Evolutionary conservation across 163 green algal genomes (phyloP).

Genomic region (Botryococcus braunii): DNA sequence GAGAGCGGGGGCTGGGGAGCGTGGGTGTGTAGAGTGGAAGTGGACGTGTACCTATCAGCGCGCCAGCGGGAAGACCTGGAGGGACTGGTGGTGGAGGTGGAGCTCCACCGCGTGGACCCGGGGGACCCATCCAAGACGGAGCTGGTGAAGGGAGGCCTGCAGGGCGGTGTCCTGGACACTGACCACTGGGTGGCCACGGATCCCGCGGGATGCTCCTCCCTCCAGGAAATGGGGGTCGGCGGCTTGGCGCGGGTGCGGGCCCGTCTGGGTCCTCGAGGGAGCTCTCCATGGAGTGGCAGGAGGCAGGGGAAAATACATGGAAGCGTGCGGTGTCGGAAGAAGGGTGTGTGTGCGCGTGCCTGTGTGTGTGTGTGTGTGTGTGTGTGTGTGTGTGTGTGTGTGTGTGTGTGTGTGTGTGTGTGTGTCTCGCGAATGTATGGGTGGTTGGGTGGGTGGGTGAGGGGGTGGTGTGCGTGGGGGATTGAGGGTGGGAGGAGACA

Average conservation of each 20-base stretch:
- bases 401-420: neutral
- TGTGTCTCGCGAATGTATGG: neutral
- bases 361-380: neutral
- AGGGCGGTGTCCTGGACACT: constrained; percentile 15
- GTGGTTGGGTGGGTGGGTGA: neutral
- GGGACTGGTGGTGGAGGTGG: constrained; percentile 10
- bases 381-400: neutral
- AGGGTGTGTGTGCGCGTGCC: neutral
- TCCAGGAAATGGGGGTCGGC: constrained; percentile 2
- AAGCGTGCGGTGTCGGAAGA: neutral
- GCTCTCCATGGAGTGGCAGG: neutral
- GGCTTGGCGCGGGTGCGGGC: constrained; percentile 8
- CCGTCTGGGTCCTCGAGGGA: no score
- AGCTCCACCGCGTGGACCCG: constrained; percentile 16
- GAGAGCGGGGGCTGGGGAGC: no score
- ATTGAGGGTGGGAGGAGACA: no score
- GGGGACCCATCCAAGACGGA: neutral
- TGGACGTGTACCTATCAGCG: constrained; percentile 19
- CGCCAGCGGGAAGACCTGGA: constrained; percentile 18
- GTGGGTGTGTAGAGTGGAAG: constrained; percentile 25
- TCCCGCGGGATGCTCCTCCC: constrained; percentile 3
- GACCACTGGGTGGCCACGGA: constrained; percentile 19
- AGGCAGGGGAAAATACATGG: neutral
- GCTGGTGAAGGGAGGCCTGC: constrained; percentile 3
- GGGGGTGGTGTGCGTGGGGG: no score